Conservation (phyloP, 2,329 filamentous ascomycete species). For the Penicillium fuscoglaucum region DNA sequence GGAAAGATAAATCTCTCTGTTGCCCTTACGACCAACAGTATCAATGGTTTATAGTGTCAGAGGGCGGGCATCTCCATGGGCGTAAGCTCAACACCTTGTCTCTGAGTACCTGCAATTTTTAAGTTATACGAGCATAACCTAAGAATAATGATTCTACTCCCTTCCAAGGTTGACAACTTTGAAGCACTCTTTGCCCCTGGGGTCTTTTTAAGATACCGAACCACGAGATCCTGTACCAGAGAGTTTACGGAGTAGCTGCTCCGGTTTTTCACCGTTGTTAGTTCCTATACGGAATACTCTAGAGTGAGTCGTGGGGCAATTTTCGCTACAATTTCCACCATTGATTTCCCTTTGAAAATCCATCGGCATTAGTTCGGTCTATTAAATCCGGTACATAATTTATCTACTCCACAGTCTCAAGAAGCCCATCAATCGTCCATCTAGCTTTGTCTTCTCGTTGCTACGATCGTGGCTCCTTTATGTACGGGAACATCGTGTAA, state of each 20-base stretch:
- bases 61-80: background rate
- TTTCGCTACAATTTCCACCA: background rate
- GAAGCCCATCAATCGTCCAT: background rate
- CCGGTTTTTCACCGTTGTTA: background rate
- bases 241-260: background rate
- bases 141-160: background rate
- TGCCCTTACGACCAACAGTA: background rate
- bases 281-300: background rate
- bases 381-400: background rate
- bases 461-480: no score
- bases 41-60: no score
- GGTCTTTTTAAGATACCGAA: background rate
- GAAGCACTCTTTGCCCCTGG: background rate
- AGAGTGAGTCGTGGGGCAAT: no score
- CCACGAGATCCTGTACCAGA: background rate
- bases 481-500: background rate
- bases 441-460: background rate
- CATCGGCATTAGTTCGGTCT: background rate
- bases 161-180: background rate
- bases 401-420: background rate
- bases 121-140: background rate
- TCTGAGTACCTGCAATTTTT: no score
- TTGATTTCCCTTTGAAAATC: background rate
- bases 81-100: background rate
- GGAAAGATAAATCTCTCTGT: background rate